Percentiles rank a stretch among this genome's conserved stretches.
Conservation (phyloP, 2,329 filamentous ascomycete genomes). For the Neofusicoccum sp. region DNA sequence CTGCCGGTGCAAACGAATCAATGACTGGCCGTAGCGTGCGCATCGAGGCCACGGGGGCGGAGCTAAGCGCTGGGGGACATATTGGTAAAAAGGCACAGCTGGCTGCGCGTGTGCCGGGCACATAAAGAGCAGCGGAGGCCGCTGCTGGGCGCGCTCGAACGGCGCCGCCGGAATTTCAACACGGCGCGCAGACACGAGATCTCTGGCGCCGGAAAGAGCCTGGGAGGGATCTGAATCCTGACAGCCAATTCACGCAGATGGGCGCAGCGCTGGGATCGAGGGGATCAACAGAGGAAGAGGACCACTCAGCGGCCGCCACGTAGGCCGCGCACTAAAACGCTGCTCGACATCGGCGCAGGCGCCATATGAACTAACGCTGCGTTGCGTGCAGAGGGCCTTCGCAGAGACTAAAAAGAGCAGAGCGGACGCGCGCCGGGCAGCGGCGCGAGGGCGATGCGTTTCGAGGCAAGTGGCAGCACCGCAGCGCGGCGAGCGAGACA, state of each 20-base stretch:
- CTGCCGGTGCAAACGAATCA: constrained; percentile 10
- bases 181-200: constrained; percentile 2
- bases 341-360: constrained; percentile 20
- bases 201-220: constrained; percentile 6
- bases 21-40: background rate
- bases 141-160: background rate
- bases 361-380: constrained; percentile 20
- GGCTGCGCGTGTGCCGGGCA: constrained; percentile 2
- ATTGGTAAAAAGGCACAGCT: constrained; percentile 6
- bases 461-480: constrained; percentile 2
- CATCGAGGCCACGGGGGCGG: background rate
- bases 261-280: constrained; percentile 27
- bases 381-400: constrained; percentile 19
- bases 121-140: constrained; percentile 14
- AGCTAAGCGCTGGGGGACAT: constrained; percentile 14
- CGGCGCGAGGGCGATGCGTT: constrained; percentile 4
- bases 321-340: constrained; percentile 29
- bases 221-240: constrained; percentile 26
- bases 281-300: constrained; percentile 40
- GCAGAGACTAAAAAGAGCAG: constrained; percentile 22
- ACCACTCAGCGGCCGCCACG: constrained; percentile 48
- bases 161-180: background rate
- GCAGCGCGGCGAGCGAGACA: background rate
- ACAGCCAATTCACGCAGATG: constrained; percentile 26
- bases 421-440: background rate